Conservation (phyloP, 768 basidiomycete genomes). For the Termitomyces sp. region DNA sequence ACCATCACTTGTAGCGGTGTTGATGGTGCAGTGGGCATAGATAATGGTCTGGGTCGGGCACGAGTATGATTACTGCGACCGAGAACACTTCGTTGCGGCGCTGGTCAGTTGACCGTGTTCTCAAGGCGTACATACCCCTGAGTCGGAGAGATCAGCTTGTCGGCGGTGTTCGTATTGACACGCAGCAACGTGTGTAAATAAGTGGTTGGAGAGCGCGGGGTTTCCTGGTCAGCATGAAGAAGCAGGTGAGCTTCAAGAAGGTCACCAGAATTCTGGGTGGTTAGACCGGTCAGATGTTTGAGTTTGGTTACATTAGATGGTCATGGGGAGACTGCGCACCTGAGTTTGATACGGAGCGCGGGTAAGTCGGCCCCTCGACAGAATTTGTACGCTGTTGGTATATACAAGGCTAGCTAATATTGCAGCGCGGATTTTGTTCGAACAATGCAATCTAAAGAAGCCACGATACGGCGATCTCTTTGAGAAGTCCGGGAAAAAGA, state of each 20-base stretch:
- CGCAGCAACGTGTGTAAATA: neutral
- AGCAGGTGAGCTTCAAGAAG: too few species aligned
- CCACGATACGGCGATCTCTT: neutral
- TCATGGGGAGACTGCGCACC: neutral
- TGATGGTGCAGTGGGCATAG: neutral
- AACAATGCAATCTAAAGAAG: neutral
- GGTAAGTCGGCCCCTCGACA: neutral
- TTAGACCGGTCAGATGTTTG: neutral
- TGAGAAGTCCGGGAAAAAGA: neutral
- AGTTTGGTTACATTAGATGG: neutral
- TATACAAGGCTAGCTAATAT: neutral
- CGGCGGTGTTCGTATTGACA: neutral
- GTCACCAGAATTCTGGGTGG: neutral
- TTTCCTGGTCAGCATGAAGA: neutral
- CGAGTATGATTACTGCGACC: neutral
- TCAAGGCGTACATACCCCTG: neutral
- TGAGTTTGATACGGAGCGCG: neutral
- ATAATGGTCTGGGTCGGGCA: neutral
- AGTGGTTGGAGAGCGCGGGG: too few species aligned
- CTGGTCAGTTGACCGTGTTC: neutral
- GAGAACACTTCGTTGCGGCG: neutral
- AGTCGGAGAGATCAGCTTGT: neutral
- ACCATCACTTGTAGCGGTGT: neutral
- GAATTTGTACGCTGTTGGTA: neutral
- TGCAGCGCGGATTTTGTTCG: neutral